Evolutionary conservation across 495 filamentous ascomycete species (phyloP).

Genomic region (Tetracladium setigerum): DNA sequence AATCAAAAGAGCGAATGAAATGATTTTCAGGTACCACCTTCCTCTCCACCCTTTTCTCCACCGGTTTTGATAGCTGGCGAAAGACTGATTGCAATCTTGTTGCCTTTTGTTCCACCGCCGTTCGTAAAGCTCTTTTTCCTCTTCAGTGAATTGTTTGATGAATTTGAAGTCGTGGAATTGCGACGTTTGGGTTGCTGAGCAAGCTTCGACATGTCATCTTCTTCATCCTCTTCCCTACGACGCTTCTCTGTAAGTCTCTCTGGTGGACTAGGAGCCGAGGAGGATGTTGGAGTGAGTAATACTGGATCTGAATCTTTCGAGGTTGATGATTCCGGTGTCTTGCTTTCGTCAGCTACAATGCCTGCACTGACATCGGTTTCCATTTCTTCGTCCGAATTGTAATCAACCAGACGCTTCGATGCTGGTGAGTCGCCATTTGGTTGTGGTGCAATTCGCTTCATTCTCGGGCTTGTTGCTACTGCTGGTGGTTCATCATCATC

Average conservation of each 20-base stretch:
- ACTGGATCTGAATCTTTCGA: constrained; percentile 4
- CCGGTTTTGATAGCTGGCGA: constrained; percentile 22
- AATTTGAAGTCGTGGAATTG: constrained; percentile 17
- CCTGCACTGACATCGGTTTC: constrained; percentile 21
- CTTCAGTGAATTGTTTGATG: constrained; percentile 9
- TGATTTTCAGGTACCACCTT: constrained; percentile 11
- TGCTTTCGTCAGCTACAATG: constrained; percentile 2
- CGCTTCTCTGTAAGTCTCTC: constrained; percentile 88
- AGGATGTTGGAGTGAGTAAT: not conserved
- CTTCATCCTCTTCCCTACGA: constrained; percentile 78
- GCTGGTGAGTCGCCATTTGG: constrained; percentile 43
- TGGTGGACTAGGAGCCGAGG: constrained; percentile 37
- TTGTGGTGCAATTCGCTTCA: not conserved
- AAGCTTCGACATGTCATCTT: constrained; percentile 74
- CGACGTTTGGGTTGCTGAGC: constrained; percentile 18
- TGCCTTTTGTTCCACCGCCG: constrained; percentile 10
- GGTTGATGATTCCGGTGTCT: constrained; percentile 5
- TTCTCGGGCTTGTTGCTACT: constrained; percentile 22
- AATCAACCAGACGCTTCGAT: constrained; percentile 78
- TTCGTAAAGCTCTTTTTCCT: constrained; percentile 21
- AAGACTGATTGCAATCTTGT: constrained; percentile 23
- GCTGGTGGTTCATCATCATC: constrained; percentile 76
- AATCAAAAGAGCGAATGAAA: not conserved
- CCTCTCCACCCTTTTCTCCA: constrained; percentile 15
- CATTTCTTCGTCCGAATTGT: constrained; percentile 76